These are phyloP conservation scores for Annulohypoxylon maeteangense DNA, from an alignment of 495 filamentous ascomycete genomes.

Conservation along the genomic window DNA sequence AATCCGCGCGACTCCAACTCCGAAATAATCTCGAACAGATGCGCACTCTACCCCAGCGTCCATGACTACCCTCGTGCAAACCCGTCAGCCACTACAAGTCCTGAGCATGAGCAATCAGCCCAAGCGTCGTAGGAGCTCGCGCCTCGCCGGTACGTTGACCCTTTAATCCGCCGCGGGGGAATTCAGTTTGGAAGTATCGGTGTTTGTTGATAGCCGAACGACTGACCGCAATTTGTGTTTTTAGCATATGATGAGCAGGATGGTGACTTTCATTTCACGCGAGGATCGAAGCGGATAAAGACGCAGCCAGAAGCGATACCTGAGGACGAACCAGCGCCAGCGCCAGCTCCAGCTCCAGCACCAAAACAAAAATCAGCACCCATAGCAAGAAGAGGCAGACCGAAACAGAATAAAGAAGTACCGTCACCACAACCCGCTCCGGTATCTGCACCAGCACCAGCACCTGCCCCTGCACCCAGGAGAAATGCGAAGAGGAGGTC, in stretches of 20 bases:
- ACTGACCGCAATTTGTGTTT: conserved; percentile 34
- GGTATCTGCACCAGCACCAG: conserved; percentile 33
- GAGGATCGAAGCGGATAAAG: conserved; percentile 63
- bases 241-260: conserved; percentile 71
- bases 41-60: conserved; percentile 50
- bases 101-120: conserved; percentile 69
- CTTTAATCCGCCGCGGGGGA: conserved; percentile 1
- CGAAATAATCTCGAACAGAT: conserved; percentile 28
- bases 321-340: conserved; percentile 50
- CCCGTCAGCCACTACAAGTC: conserved; percentile 66
- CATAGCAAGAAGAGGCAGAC: conserved; percentile 56
- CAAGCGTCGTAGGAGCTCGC: conserved; percentile 65
- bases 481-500: conserved; percentile 57
- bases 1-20: conserved; percentile 31
- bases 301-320: conserved; percentile 52
- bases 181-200: neutral
- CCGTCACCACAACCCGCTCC: conserved; percentile 47
- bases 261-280: conserved; percentile 72
- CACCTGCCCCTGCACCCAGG: conserved; percentile 37
- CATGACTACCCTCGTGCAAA: conserved; percentile 71
- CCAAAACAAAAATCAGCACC: conserved; percentile 51
- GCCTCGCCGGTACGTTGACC: conserved; percentile 63
- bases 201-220: neutral
- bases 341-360: conserved; percentile 54
- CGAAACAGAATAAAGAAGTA: conserved; percentile 51